phyloP scores from a whole-genome alignment of 805 yeast genomes.

The Saturnispora saitoi region DNA sequence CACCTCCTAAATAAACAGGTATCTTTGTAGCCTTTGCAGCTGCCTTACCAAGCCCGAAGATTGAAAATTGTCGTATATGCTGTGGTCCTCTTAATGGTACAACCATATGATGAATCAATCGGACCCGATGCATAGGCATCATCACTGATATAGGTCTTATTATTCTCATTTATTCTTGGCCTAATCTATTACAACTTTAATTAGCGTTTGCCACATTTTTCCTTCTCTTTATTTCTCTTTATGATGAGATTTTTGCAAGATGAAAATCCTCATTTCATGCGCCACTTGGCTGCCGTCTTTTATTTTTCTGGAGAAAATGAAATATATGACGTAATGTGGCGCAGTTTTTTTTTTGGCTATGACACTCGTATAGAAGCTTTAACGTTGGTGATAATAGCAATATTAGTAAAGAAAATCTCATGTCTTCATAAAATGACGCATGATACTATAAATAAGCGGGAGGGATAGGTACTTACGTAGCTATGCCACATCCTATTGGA shows the following conservation, averaged over 20 bases:
- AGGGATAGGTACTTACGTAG: no score
- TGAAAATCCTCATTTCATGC: background rate
- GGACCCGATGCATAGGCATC: conserved; percentile 5
- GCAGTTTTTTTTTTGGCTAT: background rate
- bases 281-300: no score
- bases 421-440: no score
- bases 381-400: no score
- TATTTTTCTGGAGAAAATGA: no score
- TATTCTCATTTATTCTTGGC: background rate
- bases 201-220: background rate
- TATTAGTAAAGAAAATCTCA: no score
- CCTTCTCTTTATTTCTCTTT: background rate
- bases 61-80: conserved; percentile 21
- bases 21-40: conserved; percentile 46
- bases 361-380: no score
- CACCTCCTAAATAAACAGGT: conserved; percentile 84
- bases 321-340: background rate
- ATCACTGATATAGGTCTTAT: background rate
- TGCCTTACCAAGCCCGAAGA: conserved; percentile 41
- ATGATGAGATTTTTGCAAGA: background rate
- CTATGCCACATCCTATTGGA: no score
- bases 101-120: background rate
- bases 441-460: no score
- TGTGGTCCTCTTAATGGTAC: background rate
- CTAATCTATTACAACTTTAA: background rate